Evolutionary conservation across 257 asterid species (phyloP).

Genomic region (Nemophila menziesii): DNA sequence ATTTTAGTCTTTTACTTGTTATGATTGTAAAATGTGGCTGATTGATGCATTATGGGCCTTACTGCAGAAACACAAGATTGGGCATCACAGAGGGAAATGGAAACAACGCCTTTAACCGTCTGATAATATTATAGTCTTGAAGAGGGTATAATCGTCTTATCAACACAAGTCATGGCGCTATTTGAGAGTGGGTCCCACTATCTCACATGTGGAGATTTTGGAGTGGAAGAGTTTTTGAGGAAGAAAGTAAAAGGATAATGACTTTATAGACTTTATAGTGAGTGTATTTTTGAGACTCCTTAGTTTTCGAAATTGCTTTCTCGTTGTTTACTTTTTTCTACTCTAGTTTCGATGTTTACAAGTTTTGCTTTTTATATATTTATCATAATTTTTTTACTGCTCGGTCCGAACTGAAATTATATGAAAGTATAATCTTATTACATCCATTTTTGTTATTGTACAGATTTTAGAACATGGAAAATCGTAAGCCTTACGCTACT

Average conservation of each 20-base stretch:
- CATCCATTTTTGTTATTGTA: too few relatives aligned
- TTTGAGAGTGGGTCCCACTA: too few relatives aligned
- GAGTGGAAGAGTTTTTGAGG: background rate
- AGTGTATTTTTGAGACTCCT: too few relatives aligned
- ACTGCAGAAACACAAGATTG: slow-evolving; percentile 65
- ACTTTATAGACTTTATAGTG: too few relatives aligned
- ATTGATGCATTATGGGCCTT: background rate
- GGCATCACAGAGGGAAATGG: slow-evolving; percentile 41
- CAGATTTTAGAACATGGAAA: too few relatives aligned
- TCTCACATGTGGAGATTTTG: background rate
- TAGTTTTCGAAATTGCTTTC: background rate
- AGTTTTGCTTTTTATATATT: too few relatives aligned
- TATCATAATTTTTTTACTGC: too few relatives aligned
- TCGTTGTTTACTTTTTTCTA: background rate
- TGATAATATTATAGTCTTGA: background rate
- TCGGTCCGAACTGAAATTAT: too few relatives aligned
- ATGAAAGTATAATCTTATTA: too few relatives aligned
- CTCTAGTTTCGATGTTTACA: background rate
- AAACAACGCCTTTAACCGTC: slow-evolving; percentile 45
- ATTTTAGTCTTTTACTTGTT: too few relatives aligned
- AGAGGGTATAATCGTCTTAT: background rate
- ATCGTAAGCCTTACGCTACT: too few relatives aligned
- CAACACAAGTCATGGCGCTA: too few relatives aligned
- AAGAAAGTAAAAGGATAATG: background rate
- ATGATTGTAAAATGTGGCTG: background rate